Evolutionary conservation across 495 filamentous ascomycete genomes (phyloP).

Genomic region (Lentithecium fluviatile): DNA sequence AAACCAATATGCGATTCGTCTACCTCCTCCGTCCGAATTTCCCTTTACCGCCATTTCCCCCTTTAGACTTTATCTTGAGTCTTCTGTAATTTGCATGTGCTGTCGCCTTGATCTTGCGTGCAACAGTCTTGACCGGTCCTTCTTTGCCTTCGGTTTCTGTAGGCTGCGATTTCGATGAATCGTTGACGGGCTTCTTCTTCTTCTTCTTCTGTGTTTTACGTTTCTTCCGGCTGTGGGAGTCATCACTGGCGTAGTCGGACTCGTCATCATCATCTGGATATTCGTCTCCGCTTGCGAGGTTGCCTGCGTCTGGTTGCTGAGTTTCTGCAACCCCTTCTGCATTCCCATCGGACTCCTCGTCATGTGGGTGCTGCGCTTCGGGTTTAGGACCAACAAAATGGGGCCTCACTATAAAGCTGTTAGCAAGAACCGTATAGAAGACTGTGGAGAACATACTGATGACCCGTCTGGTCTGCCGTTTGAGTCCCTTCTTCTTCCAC

Average conservation of each 20-base stretch:
- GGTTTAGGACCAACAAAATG: conserved; percentile 31
- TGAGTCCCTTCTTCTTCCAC: conserved; percentile 92
- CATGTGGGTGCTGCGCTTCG: conserved; percentile 2
- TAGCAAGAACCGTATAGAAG: conserved; percentile 4
- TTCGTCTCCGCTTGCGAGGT: conserved; percentile 13
- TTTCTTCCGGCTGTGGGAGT: conserved; percentile 31
- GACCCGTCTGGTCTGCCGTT: conserved; percentile 76
- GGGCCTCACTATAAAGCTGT: conserved; percentile 40
- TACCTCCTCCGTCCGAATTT: conserved; percentile 31
- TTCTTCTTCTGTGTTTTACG: conserved; percentile 25
- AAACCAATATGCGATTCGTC: neutral
- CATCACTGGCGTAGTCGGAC: conserved; percentile 34
- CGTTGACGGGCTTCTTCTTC: neutral
- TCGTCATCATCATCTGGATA: conserved; percentile 33
- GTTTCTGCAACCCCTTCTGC: conserved; percentile 7
- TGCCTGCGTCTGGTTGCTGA: neutral
- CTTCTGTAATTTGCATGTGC: conserved; percentile 35
- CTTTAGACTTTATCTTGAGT: conserved; percentile 36
- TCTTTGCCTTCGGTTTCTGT: conserved; percentile 8
- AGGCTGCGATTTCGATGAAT: neutral
- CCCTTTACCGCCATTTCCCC: conserved; percentile 22
- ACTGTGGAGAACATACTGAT: conserved; percentile 57
- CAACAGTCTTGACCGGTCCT: conserved; percentile 28
- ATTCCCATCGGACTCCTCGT: conserved; percentile 2
- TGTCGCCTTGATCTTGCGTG: conserved; percentile 27